Evolutionary conservation across 2,329 filamentous ascomycete species (phyloP).

Genomic region (Atkinsonella hypoxylon): DNA sequence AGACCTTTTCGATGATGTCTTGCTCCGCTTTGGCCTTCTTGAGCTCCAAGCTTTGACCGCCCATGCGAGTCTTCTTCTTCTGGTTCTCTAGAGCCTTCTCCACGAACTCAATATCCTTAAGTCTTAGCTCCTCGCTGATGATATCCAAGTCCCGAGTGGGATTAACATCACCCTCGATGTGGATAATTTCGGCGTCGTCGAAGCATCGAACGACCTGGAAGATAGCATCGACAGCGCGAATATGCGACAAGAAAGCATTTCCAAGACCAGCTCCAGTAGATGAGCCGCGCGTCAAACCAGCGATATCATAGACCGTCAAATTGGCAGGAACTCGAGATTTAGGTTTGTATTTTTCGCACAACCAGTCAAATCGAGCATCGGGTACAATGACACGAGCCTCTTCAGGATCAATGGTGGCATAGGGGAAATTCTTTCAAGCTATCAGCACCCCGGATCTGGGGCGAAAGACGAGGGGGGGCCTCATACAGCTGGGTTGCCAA

Average conservation of each 20-base stretch:
- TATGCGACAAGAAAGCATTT: conserved; percentile 96
- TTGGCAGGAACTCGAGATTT: conserved; percentile 96
- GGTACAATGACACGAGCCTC: conserved; percentile 96
- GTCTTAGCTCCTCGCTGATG: conserved; percentile 88
- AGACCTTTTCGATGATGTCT: conserved; percentile 81
- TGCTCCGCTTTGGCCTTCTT: conserved; percentile 96
- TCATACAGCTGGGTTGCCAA: conserved; percentile 91
- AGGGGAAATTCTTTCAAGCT: conserved; percentile 76
- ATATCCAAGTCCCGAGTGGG: conserved; percentile 89
- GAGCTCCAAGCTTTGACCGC: conserved; percentile 91
- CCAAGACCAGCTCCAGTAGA: conserved; percentile 96
- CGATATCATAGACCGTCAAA: conserved; percentile 97
- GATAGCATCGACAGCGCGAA: conserved; percentile 94
- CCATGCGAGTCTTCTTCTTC: conserved; percentile 88
- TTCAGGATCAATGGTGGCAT: conserved; percentile 97
- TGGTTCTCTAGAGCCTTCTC: conserved; percentile 89
- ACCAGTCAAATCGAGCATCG: conserved; percentile 91
- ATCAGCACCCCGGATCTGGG: conserved; percentile 27
- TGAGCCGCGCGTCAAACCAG: conserved; percentile 87
- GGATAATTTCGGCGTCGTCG: conserved; percentile 98
- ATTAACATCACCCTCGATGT: conserved; percentile 98
- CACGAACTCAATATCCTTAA: conserved; percentile 98
- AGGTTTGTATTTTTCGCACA: conserved; percentile 92
- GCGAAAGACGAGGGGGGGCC: conserved; percentile 17
- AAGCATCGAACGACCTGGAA: conserved; percentile 96